Conservation (phyloP, 2,329 filamentous ascomycete genomes). For the Colletotrichum spaethianum region DNA sequence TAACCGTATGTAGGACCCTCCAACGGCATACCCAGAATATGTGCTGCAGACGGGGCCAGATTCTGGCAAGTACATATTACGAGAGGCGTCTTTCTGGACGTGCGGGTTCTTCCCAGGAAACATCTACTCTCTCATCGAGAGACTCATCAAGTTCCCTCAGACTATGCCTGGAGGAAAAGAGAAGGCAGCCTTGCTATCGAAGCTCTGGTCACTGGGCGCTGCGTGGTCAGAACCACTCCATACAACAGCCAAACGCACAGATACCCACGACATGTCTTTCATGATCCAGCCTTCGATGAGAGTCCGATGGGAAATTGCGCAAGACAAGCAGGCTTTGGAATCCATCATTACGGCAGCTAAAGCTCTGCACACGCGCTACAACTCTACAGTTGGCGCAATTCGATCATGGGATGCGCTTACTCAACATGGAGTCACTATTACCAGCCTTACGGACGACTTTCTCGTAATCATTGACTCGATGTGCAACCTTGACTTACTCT, state of each 20-base stretch:
- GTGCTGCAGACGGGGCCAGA: conserved; percentile 42
- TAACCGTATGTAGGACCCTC: conserved; percentile 35
- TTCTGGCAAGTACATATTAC: conserved; percentile 39
- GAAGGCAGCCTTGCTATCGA: conserved; percentile 40
- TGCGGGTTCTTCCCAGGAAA: conserved; percentile 57
- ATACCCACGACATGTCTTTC: conserved; percentile 69
- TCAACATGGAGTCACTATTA: conserved; percentile 49
- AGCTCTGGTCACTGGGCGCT: conserved; percentile 46
- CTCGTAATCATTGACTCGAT: conserved; percentile 61
- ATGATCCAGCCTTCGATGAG: conserved; percentile 66
- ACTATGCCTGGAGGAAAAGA: conserved; percentile 32
- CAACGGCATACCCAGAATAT: conserved; percentile 42
- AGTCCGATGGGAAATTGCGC: conserved; percentile 62
- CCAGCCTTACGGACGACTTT: conserved; percentile 52
- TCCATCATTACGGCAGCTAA: conserved; percentile 60
- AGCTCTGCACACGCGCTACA: conserved; percentile 59
- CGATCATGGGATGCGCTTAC: conserved; percentile 62
- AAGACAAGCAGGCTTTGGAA: conserved; percentile 54
- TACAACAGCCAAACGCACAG: conserved; percentile 55
- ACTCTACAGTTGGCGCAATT: conserved; percentile 59
- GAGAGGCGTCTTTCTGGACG: conserved; percentile 50
- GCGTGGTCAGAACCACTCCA: conserved; percentile 55
- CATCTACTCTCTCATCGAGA: conserved; percentile 53
- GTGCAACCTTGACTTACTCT: conserved; percentile 56
- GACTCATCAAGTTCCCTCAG: conserved; percentile 50